Conservation (phyloP, 371 early-diverging fungal species). For the Mortierella sp. region DNA sequence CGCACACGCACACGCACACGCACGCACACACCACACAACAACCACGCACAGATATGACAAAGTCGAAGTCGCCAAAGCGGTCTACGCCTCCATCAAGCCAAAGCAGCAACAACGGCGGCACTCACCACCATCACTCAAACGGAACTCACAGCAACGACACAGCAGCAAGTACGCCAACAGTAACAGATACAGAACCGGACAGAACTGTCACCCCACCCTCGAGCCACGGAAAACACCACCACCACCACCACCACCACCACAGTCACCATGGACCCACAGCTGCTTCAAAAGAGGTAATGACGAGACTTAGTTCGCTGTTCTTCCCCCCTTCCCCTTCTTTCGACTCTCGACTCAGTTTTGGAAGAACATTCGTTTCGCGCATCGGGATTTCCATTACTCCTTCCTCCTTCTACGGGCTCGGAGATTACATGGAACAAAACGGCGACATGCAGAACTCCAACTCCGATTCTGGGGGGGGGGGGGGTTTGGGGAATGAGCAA, state of each 20-base stretch:
- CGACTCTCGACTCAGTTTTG: too few relatives aligned
- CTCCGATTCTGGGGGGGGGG: slow-evolving; percentile 1
- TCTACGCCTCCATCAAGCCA: slow-evolving; percentile 30
- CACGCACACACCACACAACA: slow-evolving; percentile 1
- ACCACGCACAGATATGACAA: slow-evolving; percentile 30
- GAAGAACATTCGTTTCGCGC: too few relatives aligned
- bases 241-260: slow-evolving; percentile 23
- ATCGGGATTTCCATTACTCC: neutral
- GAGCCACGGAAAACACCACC: slow-evolving; percentile 16
- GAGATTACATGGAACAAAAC: too few relatives aligned
- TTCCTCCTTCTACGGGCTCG: too few relatives aligned
- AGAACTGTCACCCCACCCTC: neutral
- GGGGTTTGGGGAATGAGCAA: slow-evolving; percentile 6
- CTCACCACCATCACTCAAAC: neutral
- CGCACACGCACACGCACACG: too few relatives aligned
- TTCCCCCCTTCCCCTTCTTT: too few relatives aligned
- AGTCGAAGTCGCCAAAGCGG: slow-evolving; percentile 50
- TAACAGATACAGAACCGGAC: neutral
- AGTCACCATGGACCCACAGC: slow-evolving; percentile 23
- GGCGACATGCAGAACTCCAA: neutral
- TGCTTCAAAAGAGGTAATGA: slow-evolving; percentile 40
- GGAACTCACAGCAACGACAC: neutral
- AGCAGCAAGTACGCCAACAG: neutral
- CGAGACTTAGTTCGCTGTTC: neutral
- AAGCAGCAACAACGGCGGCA: neutral